Conservation (phyloP, 2,329 filamentous ascomycete genomes). For the Fusarium tanahbumbuense region DNA sequence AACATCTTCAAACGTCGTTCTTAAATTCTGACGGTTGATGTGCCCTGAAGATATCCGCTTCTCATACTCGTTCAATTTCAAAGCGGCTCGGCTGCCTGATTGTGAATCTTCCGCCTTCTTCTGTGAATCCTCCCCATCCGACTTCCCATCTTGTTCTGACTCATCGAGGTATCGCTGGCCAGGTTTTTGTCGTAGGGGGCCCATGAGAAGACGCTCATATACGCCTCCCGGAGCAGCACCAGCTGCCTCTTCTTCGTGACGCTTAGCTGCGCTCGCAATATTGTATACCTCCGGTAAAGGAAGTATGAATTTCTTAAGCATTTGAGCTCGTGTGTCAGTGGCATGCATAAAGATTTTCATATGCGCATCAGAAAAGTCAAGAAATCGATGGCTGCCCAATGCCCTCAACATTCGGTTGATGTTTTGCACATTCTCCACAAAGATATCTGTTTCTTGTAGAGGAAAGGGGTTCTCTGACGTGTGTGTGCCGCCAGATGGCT, state of each 20-base stretch:
- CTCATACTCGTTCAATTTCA: constrained; percentile 78
- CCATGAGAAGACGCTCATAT: constrained; percentile 50
- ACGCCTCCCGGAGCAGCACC: constrained; percentile 44
- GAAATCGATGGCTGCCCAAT: constrained; percentile 46
- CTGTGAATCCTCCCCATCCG: constrained; percentile 44
- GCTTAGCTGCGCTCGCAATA: constrained; percentile 51
- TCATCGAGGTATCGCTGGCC: constrained; percentile 49
- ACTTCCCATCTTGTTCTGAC: constrained; percentile 43
- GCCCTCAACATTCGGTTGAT: constrained; percentile 59
- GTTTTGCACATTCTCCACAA: constrained; percentile 60
- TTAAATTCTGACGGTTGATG: constrained; percentile 82
- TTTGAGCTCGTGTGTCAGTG: constrained; percentile 43
- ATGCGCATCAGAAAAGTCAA: constrained; percentile 42
- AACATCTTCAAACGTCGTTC: constrained; percentile 88
- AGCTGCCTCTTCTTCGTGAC: constrained; percentile 38
- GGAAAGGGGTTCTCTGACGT: constrained; percentile 38
- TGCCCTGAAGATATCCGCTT: constrained; percentile 85
- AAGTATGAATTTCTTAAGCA: constrained; percentile 52
- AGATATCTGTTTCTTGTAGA: constrained; percentile 54
- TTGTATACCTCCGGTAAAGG: constrained; percentile 56
- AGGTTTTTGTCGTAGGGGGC: constrained; percentile 48
- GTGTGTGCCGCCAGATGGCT: constrained; percentile 40
- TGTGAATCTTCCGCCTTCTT: constrained; percentile 48
- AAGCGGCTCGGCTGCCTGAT: constrained; percentile 38
- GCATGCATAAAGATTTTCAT: constrained; percentile 46